Evolutionary conservation across 2,329 filamentous ascomycete species (phyloP).

Genomic region (Orbilia ellipsospora): DNA sequence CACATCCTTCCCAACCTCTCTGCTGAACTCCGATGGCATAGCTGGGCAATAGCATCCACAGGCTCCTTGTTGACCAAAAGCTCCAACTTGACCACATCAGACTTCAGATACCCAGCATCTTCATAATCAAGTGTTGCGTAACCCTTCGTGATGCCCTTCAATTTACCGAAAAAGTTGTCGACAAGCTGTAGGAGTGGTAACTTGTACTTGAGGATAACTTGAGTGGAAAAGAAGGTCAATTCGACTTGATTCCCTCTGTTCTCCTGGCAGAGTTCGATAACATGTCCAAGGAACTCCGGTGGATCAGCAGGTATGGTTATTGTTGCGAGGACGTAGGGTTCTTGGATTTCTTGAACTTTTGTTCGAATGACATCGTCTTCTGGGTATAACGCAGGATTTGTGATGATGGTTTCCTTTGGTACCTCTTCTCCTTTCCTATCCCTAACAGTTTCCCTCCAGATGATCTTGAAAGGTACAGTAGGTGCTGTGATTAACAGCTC

Average conservation of each 20-base stretch:
- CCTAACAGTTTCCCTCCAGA: conserved; percentile 68
- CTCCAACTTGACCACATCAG: conserved; percentile 86
- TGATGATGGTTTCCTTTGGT: conserved; percentile 74
- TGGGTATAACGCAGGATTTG: conserved; percentile 89
- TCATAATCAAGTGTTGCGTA: conserved; percentile 98
- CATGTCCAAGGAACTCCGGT: conserved; percentile 84
- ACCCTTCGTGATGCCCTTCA: conserved; percentile 92
- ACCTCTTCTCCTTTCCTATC: conserved; percentile 69
- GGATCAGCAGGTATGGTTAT: conserved; percentile 81
- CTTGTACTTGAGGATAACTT: conserved; percentile 94
- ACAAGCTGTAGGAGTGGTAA: conserved; percentile 89
- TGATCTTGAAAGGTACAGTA: conserved; percentile 87
- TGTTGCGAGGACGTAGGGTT: conserved; percentile 82
- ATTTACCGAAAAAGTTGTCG: conserved; percentile 95
- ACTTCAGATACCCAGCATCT: conserved; percentile 85
- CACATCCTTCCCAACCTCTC: conserved; percentile 84
- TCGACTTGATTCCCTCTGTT: conserved; percentile 89
- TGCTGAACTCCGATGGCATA: conserved; percentile 84
- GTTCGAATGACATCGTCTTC: conserved; percentile 72
- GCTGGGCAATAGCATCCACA: conserved; percentile 92
- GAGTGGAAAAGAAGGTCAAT: conserved; percentile 90
- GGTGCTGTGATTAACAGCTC: conserved; percentile 94
- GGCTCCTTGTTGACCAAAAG: conserved; percentile 91
- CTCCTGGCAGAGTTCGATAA: conserved; percentile 85
- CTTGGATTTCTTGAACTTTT: conserved; percentile 72